These are phyloP conservation scores for Onygena corvina DNA, from an alignment of 2,329 filamentous ascomycete genomes.

Conservation along the genomic window DNA sequence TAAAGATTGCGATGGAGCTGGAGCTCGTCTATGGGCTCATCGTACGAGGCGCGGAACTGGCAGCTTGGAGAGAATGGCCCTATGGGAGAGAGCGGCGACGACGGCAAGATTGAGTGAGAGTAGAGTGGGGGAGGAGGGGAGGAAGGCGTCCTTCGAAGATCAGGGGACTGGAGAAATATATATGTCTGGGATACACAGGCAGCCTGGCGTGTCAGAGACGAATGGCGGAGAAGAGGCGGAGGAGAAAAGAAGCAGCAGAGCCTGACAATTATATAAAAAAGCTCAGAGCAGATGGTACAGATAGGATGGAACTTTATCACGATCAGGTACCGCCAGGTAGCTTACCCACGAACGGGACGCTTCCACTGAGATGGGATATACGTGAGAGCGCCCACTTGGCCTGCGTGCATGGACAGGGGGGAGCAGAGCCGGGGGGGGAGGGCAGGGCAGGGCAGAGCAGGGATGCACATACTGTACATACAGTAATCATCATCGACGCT, in stretches of 20 bases:
- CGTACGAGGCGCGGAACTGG: neutral
- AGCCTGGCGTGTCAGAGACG: neutral
- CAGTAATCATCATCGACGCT: constrained; percentile 2
- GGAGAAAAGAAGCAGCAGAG: constrained; percentile 1
- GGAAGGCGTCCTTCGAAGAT: neutral
- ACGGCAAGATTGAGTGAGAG: neutral
- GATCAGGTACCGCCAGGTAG: constrained; percentile 3
- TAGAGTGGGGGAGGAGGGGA: neutral
- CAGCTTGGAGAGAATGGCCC: neutral
- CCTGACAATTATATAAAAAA: constrained; percentile 6
- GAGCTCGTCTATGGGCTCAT: neutral
- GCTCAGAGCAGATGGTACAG: neutral
- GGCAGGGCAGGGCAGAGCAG: neutral
- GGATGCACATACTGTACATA: constrained; percentile 2
- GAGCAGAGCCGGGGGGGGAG: neutral
- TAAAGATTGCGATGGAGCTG: constrained; percentile 1
- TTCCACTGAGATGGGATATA: constrained; percentile 7
- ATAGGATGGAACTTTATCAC: constrained; percentile 2
- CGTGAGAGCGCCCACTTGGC: constrained; percentile 3
- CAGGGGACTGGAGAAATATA: neutral
- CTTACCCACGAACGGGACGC: constrained; percentile 6
- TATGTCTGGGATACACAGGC: neutral
- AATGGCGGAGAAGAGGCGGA: neutral
- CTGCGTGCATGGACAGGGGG: constrained; percentile 4
- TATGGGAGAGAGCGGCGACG: neutral